Evolutionary conservation across 2,329 filamentous ascomycete genomes (phyloP).

Genomic region (Raffaelea deltoideospora): DNA sequence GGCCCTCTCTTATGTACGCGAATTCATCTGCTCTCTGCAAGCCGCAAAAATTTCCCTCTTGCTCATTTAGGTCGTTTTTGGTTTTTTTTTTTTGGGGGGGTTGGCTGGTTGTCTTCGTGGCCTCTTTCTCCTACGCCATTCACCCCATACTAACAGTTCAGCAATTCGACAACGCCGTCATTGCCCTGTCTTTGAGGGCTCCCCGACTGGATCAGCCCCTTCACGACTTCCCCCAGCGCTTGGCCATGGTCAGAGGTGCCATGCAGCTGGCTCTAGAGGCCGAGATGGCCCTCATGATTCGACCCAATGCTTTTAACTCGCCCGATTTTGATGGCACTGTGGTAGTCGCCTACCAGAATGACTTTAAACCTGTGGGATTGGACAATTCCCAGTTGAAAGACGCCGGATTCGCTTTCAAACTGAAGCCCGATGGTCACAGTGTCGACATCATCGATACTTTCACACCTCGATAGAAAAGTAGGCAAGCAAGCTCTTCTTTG

Average conservation of each 20-base stretch:
- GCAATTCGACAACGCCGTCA: conserved; percentile 9
- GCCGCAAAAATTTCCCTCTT: too few relatives aligned
- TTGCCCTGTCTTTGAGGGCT: conserved; percentile 3
- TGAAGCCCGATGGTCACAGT: conserved; percentile 3
- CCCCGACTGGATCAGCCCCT: conserved; percentile 1
- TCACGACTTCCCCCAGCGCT: conserved; percentile 1
- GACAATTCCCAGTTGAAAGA: not conserved
- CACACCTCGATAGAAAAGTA: not conserved
- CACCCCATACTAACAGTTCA: not conserved
- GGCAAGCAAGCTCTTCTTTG: too few relatives aligned
- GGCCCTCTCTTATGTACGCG: conserved; percentile 3
- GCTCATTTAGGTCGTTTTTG: not conserved
- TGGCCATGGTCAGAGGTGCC: too few relatives aligned
- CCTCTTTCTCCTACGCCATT: not conserved
- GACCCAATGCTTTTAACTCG: too few relatives aligned
- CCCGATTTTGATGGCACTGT: conserved; percentile 6
- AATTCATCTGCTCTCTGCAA: too few relatives aligned
- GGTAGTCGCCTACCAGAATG: conserved; percentile 5
- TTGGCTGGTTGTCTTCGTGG: too few relatives aligned
- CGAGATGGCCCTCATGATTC: too few relatives aligned
- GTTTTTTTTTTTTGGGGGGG: not conserved
- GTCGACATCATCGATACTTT: conserved; percentile 1
- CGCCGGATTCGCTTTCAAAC: conserved; percentile 2
- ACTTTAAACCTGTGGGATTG: conserved; percentile 2
- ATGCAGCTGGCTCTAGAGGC: too few relatives aligned